These are phyloP conservation scores for Quercus aquifolioides DNA, from an alignment of 306 rosid genomes.

Conservation along the genomic window DNA sequence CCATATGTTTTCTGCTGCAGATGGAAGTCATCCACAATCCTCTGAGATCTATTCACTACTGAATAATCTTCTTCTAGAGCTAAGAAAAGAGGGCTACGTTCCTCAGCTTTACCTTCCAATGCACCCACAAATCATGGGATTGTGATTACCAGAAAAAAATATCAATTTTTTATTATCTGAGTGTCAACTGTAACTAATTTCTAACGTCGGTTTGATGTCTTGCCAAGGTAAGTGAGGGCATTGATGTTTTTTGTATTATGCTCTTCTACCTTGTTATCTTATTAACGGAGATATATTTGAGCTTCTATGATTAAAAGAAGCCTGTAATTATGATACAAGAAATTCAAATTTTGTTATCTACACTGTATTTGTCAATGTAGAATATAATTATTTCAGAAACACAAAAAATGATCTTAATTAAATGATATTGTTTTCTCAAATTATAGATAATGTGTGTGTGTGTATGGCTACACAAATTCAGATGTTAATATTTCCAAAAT, in stretches of 20 bases:
- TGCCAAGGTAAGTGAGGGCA: neutral
- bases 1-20: conserved; percentile 72
- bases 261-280: neutral
- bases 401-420: neutral
- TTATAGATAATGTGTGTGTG: no score
- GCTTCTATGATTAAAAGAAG: neutral
- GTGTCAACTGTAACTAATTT: neutral
- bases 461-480: no score
- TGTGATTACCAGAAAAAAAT: conserved; percentile 7
- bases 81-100: conserved; percentile 72
- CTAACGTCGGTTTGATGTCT: neutral
- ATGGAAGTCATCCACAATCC: conserved; percentile 62
- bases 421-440: neutral
- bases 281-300: neutral
- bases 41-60: conserved; percentile 50
- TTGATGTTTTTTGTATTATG: neutral
- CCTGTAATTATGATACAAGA: neutral
- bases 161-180: neutral
- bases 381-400: neutral
- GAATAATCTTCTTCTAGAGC: conserved; percentile 55
- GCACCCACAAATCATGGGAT: conserved; percentile 49
- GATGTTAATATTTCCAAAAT: no score
- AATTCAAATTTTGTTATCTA: neutral
- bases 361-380: neutral
- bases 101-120: conserved; percentile 69